phyloP scores from a whole-genome alignment of 2,329 filamentous ascomycete genomes.

The Teratosphaeria gauchensis region DNA sequence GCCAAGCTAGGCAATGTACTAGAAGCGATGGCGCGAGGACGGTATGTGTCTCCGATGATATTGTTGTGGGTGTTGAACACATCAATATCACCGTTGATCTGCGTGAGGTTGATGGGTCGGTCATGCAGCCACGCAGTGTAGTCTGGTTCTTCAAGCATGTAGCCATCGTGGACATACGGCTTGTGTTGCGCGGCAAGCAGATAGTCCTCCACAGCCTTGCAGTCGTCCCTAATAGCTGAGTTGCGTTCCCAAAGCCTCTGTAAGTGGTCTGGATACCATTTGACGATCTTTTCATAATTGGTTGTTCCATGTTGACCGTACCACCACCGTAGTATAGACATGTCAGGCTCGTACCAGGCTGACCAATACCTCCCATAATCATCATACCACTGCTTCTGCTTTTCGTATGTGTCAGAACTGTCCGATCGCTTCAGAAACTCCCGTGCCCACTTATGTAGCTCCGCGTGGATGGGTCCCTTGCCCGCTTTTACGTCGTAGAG shows the following conservation, averaged over 20 bases:
- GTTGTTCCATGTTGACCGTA: constrained; percentile 1
- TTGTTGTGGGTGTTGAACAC: neutral
- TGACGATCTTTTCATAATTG: constrained; percentile 12
- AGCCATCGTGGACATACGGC: neutral
- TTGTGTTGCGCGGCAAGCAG: neutral
- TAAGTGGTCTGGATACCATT: constrained; percentile 4
- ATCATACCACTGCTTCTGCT: neutral
- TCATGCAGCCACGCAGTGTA: neutral
- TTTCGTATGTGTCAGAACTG: neutral
- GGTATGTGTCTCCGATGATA: neutral
- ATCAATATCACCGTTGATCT: neutral
- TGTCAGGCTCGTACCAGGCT: neutral
- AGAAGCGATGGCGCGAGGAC: neutral
- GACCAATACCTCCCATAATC: neutral
- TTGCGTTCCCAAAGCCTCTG: constrained; percentile 7
- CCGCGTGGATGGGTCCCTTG: constrained; percentile 11
- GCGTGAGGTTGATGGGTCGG: neutral
- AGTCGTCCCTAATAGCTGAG: constrained; percentile 11
- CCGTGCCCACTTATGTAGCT: constrained; percentile 19
- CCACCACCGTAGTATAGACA: neutral
- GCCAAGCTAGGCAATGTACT: neutral
- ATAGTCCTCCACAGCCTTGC: constrained; percentile 5
- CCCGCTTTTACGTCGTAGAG: constrained; percentile 23
- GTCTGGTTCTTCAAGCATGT: neutral
- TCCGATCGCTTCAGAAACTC: constrained; percentile 9